Evolutionary conservation across 148 eudicot genomes (phyloP), one percentile per base, ranked within the genome.

Genomic region (Rhododendron griersonianum): DNA sequence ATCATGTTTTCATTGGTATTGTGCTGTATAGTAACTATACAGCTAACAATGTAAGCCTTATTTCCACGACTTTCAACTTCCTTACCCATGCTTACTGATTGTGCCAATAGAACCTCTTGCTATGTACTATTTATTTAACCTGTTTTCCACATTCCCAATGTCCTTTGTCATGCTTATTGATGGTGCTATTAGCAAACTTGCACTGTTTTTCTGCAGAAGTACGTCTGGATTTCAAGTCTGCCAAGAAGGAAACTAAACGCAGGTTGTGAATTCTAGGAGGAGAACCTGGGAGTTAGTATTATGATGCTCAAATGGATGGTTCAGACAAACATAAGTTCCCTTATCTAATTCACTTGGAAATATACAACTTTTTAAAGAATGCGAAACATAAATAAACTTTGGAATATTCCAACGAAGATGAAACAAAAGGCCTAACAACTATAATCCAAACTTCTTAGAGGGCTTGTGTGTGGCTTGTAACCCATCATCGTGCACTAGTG

Each of bases 181-280:
- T 83, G 78, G 51, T 61, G 67, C 79, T 48, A 33, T 33, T 33
- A 0, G 35, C 35, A n/a, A 14, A 48, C 81, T 79, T 77, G 11
- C 10, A 47, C 63, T 79, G 48, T 67, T 83, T 47, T 85, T 82
- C 86, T 92, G 41, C 91, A 96, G 33, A 65, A 65, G 21, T 65
- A 25, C 2, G 13, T 9, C 30, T 65, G 73, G 14, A 25, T 65
- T 25, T 65, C 30, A 25, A 65, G 30, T 65, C 73, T 65, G 73
- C 33, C 73, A 25, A 23, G 33, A 65, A 57, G 2, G n/a, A 65
- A 65, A 65, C 15, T 65, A 65, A n/a, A 65, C 7, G 33, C 13
- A 0, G 73, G 13, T 65, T n/a, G 33, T 25, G 33, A n/a, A 3
- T n/a, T 65, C 4, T 25, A n/a, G 73, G 35, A 33, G 35, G 28